Evolutionary conservation across 2,329 filamentous ascomycete genomes (phyloP).

Genomic region (Alternaria conjuncta): DNA sequence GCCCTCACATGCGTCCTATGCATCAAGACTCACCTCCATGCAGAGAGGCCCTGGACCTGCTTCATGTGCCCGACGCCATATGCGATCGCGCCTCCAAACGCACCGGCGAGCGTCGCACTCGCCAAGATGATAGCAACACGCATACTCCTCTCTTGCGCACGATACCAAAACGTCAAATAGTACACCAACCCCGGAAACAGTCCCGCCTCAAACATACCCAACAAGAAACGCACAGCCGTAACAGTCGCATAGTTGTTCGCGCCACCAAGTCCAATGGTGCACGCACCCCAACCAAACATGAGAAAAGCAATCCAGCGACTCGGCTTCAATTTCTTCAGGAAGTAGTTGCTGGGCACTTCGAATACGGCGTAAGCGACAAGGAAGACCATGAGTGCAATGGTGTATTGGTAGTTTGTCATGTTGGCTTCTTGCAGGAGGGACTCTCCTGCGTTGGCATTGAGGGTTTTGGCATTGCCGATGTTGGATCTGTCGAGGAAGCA

Average conservation of each 20-base stretch:
- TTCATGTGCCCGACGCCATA: slow-evolving; percentile 57
- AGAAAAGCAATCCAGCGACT: slow-evolving; percentile 48
- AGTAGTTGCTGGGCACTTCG: slow-evolving; percentile 63
- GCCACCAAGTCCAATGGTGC: slow-evolving; percentile 54
- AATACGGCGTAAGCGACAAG: slow-evolving; percentile 47
- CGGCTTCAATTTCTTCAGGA: slow-evolving; percentile 65
- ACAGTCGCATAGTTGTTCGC: slow-evolving; percentile 52
- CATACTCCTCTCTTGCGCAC: slow-evolving; percentile 62
- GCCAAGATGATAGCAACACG: slow-evolving; percentile 64
- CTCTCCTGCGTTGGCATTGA: slow-evolving; percentile 66
- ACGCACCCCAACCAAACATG: slow-evolving; percentile 54
- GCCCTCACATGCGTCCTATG: accelerated
- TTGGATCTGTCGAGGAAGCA: slow-evolving; percentile 70
- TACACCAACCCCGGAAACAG: slow-evolving; percentile 52
- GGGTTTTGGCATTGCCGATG: slow-evolving; percentile 64
- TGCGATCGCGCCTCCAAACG: slow-evolving; percentile 63
- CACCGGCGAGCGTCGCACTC: slow-evolving; percentile 63
- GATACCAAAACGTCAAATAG: slow-evolving; percentile 64
- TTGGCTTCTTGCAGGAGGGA: slow-evolving; percentile 68
- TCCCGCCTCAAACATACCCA: slow-evolving; percentile 40
- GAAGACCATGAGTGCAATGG: slow-evolving; percentile 38
- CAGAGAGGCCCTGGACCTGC: slow-evolving; percentile 42
- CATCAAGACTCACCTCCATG: slow-evolving; percentile 26
- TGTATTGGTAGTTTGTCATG: slow-evolving; percentile 66
- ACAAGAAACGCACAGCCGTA: slow-evolving; percentile 51